These are phyloP conservation scores for Naumovozyma castellii DNA, from an alignment of 805 yeast species.

Conservation along the genomic window DNA sequence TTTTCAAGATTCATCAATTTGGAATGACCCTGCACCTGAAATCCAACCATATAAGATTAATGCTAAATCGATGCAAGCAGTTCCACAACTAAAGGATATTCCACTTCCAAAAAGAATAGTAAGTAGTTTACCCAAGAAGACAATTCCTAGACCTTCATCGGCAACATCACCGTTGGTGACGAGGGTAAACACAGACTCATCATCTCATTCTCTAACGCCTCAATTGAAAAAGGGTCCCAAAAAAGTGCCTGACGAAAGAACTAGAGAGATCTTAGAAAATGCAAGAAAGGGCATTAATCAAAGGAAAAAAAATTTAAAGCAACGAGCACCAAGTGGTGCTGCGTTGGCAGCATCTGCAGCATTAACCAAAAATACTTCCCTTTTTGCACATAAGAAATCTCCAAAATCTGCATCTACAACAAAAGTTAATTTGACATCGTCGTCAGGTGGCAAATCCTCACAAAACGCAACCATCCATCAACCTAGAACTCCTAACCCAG, in stretches of 20 bases:
- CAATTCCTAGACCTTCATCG: constrained; percentile 20
- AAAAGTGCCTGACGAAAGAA: constrained; percentile 22
- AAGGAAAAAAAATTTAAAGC: constrained; percentile 12
- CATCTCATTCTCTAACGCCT: constrained; percentile 11
- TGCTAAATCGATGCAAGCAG: constrained; percentile 71
- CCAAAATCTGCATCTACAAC: background rate
- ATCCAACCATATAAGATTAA: constrained; percentile 62
- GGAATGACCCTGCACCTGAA: constrained; percentile 54
- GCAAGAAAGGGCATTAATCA: constrained; percentile 18
- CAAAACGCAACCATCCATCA: too few species aligned
- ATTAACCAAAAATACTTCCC: constrained; percentile 10
- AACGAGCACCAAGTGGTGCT: constrained; percentile 14
- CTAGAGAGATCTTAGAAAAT: constrained; percentile 26
- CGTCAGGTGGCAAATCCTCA: background rate
- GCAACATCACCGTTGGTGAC: constrained; percentile 32
- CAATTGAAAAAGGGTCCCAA: constrained; percentile 1
- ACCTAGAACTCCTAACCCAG: too few species aligned
- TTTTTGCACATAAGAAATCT: background rate
- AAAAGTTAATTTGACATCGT: background rate
- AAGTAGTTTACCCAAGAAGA: constrained; percentile 13
- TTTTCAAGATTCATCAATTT: constrained; percentile 48
- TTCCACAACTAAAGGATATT: constrained; percentile 40
- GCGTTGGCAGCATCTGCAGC: constrained; percentile 21
- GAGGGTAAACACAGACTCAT: constrained; percentile 28
- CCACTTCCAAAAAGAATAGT: constrained; percentile 4